phyloP scores from a whole-genome alignment of 768 basidiomycete genomes.

The Calocybe cyanea region DNA sequence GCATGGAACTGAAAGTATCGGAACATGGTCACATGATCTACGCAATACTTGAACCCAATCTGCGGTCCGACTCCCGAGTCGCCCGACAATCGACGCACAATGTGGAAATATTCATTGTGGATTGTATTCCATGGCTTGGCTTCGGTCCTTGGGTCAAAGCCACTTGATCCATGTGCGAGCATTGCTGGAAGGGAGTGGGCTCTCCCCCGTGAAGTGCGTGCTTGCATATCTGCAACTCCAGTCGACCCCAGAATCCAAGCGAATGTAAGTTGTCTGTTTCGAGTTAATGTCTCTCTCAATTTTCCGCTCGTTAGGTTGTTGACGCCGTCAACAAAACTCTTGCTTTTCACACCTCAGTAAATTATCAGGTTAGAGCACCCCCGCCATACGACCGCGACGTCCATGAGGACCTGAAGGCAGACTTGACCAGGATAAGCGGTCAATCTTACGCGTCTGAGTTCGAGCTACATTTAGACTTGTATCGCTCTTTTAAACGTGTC shows the following conservation, averaged over 20 bases:
- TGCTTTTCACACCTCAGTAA: slow-evolving; percentile 59
- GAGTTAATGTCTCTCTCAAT: neutral
- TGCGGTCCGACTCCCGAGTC: no score
- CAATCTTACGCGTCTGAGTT: slow-evolving; percentile 48
- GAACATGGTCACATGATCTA: no score
- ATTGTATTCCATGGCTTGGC: neutral
- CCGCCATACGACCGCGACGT: slow-evolving; percentile 50
- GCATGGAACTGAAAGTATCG: no score
- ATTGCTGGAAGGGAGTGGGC: slow-evolving; percentile 57
- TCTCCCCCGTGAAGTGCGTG: slow-evolving; percentile 44
- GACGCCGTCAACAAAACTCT: slow-evolving; percentile 57
- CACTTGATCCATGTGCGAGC: slow-evolving; percentile 44
- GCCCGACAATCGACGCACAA: no score
- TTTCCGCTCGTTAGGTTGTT: slow-evolving; percentile 36
- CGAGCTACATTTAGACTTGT: slow-evolving; percentile 53
- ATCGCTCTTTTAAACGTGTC: slow-evolving; percentile 46
- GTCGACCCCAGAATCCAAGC: slow-evolving; percentile 43
- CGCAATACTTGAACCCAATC: no score
- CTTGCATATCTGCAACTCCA: slow-evolving; percentile 47
- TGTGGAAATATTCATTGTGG: neutral
- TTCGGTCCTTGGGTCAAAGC: neutral
- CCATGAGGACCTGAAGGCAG: slow-evolving; percentile 50
- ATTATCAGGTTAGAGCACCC: slow-evolving; percentile 55
- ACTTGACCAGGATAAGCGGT: slow-evolving; percentile 45
- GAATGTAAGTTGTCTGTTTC: slow-evolving; percentile 36